These are phyloP conservation scores for Nadsonia fulvescens DNA, from an alignment of 805 yeast species.

Conservation along the genomic window DNA sequence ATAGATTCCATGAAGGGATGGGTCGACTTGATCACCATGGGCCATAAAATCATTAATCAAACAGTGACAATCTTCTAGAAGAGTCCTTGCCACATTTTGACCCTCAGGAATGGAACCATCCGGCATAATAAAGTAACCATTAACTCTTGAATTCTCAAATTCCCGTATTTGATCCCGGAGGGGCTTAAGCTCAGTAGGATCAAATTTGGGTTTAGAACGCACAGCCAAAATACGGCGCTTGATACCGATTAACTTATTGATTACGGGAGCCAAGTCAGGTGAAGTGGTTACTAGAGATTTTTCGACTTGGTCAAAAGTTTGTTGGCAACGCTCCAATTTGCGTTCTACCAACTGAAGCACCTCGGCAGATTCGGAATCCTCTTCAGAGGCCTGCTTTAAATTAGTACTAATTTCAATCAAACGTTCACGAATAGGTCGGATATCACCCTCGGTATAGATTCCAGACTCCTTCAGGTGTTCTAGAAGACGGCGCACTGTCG, in stretches of 20 bases:
- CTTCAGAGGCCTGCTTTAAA: slow-evolving; percentile 26
- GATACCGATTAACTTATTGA: slow-evolving; percentile 42
- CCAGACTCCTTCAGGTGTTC: slow-evolving; percentile 68
- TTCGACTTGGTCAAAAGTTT: slow-evolving; percentile 38
- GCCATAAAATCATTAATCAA: slow-evolving; percentile 50
- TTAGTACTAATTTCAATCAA: slow-evolving; percentile 51
- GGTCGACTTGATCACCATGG: slow-evolving; percentile 24
- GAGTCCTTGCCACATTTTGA: slow-evolving; percentile 16
- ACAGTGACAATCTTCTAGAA: slow-evolving; percentile 70
- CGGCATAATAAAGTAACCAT: slow-evolving; percentile 31
- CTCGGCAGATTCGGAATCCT: slow-evolving; percentile 29
- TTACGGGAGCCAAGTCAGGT: slow-evolving; percentile 29
- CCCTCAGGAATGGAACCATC: slow-evolving; percentile 17
- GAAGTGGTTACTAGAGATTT: slow-evolving; percentile 35
- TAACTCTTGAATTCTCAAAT: slow-evolving; percentile 31
- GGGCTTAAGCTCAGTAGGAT: slow-evolving; percentile 17
- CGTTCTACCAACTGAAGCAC: slow-evolving; percentile 43
- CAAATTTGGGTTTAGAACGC: slow-evolving; percentile 25
- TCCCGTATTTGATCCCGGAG: slow-evolving; percentile 23
- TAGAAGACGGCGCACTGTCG: slow-evolving; percentile 70
- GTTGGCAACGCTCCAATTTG: slow-evolving; percentile 46
- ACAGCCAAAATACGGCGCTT: slow-evolving; percentile 43
- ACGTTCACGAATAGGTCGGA: slow-evolving; percentile 58
- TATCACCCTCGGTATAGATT: slow-evolving; percentile 71
- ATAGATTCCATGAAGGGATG: slow-evolving; percentile 41